These are phyloP conservation scores for Xylariaceae sp. DNA, from an alignment of 2,329 filamentous ascomycete genomes.

Conservation along the genomic window DNA sequence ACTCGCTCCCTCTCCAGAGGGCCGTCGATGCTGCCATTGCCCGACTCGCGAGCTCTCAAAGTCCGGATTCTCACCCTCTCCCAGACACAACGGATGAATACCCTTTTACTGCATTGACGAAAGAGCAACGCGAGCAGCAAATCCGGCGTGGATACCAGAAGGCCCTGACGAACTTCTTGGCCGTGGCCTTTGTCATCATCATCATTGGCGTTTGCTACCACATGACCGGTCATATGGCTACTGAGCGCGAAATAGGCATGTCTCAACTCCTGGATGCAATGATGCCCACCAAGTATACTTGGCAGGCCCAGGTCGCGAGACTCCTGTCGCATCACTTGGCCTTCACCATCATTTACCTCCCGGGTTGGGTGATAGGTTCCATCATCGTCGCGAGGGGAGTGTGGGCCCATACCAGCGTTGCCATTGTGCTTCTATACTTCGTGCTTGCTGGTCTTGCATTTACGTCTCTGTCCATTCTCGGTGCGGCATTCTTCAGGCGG, in stretches of 20 bases:
- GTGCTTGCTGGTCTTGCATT: constrained; percentile 71
- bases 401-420: constrained; percentile 58
- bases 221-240: constrained; percentile 76
- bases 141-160: constrained; percentile 68
- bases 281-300: constrained; percentile 70
- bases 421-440: constrained; percentile 67
- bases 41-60: constrained; percentile 40
- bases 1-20: constrained; percentile 71
- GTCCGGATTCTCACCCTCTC: constrained; percentile 32
- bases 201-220: constrained; percentile 83
- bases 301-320: constrained; percentile 74
- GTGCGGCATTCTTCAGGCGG: constrained; percentile 77
- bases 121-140: constrained; percentile 57
- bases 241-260: constrained; percentile 81
- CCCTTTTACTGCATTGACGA: constrained; percentile 67
- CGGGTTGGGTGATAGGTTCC: constrained; percentile 75
- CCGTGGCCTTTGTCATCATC: constrained; percentile 71
- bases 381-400: constrained; percentile 58
- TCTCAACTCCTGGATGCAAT: constrained; percentile 85
- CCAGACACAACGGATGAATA: constrained; percentile 57
- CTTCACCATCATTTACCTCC: constrained; percentile 73
- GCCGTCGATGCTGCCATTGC: constrained; percentile 72
- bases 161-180: constrained; percentile 69
- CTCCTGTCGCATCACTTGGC: constrained; percentile 73
- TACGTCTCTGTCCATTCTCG: constrained; percentile 74